phyloP scores from a whole-genome alignment of 169 alveolate species.

The Eimeria acervulina region DNA sequence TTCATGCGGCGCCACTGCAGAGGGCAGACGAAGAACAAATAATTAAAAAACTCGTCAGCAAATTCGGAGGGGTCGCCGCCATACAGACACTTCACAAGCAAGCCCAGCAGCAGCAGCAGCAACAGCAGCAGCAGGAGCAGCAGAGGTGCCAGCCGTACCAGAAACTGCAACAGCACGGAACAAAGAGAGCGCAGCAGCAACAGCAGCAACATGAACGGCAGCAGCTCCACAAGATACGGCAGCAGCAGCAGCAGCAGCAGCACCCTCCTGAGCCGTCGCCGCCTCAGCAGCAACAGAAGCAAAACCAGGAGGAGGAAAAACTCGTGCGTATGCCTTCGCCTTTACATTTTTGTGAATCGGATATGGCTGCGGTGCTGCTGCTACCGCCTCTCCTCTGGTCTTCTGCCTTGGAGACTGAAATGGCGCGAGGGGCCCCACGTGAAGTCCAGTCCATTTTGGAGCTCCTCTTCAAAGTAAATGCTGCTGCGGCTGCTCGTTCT shows the following conservation, averaged over 20 bases:
- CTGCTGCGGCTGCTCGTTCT: not conserved
- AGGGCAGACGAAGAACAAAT: conserved; percentile 20
- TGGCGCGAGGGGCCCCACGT: conserved; percentile 24
- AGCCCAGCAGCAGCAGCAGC: conserved; percentile 12
- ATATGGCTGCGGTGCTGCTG: not conserved
- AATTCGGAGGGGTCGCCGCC: conserved; percentile 21
- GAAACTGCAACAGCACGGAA: not conserved
- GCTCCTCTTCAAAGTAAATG: not conserved
- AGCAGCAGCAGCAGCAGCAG: not conserved
- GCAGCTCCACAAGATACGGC: not conserved
- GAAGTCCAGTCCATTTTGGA: not conserved
- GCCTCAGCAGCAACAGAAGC: conserved; percentile 10
- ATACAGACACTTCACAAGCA: not conserved
- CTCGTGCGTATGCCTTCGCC: not conserved
- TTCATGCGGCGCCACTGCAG: not conserved
- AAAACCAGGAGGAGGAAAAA: not conserved
- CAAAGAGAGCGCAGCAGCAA: not conserved
- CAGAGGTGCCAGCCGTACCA: not conserved
- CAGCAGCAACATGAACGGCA: not conserved
- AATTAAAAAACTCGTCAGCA: not conserved
- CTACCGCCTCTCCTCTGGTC: conserved; percentile 7
- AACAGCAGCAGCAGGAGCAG: conserved; percentile 34
- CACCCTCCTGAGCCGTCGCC: no score
- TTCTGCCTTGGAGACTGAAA: not conserved
- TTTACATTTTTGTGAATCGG: not conserved